phyloP scores from a whole-genome alignment of 2,329 filamentous ascomycete genomes.

The Sclerotinia subarctica region DNA sequence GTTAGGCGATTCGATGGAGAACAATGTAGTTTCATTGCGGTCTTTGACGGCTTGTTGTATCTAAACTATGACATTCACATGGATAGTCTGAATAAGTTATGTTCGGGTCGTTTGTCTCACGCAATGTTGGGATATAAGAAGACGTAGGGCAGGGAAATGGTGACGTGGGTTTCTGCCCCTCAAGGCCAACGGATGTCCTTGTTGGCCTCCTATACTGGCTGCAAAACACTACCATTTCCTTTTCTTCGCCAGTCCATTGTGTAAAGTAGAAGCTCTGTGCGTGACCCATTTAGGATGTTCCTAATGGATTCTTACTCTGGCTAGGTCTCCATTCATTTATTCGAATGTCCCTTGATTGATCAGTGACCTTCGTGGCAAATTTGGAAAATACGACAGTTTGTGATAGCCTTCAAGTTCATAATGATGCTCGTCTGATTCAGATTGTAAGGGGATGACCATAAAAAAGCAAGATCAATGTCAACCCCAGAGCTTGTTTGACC shows the following conservation, averaged over 20 bases:
- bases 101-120: not conserved
- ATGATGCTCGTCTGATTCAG: not conserved
- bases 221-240: not conserved
- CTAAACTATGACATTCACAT: not conserved
- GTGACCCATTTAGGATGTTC: not conserved
- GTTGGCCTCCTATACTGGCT: not conserved
- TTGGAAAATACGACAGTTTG: not conserved
- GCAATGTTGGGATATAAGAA: not conserved
- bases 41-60: not conserved
- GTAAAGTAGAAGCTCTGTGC: not conserved
- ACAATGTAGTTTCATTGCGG: not conserved
- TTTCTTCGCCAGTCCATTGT: not conserved
- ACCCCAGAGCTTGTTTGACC: not conserved
- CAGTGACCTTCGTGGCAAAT: not conserved
- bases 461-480: not conserved
- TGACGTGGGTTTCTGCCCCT: not conserved
- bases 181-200: not conserved
- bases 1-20: not conserved
- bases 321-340: not conserved
- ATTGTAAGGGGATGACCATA: not conserved
- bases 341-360: not conserved
- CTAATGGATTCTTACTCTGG: not conserved
- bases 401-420: not conserved
- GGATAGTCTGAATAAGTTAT: not conserved
- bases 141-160: too few relatives aligned